Conservation (phyloP, 768 basidiomycete species). For the Xerocomus brunneocitrinus region DNA sequence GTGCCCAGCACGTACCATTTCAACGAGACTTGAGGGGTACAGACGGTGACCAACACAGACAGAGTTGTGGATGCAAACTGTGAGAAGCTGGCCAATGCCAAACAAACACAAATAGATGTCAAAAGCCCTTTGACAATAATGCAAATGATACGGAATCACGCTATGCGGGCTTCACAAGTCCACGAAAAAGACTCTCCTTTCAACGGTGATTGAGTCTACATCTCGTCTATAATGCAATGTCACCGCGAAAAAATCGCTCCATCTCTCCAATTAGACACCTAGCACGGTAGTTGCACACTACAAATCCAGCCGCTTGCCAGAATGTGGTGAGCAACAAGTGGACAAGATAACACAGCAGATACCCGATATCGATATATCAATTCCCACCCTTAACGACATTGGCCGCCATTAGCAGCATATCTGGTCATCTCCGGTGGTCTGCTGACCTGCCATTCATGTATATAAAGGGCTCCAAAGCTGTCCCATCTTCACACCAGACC, state of each 20-base stretch:
- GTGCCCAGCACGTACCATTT: conserved; percentile 35
- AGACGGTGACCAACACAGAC: conserved; percentile 7
- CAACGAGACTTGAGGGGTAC: conserved; percentile 28
- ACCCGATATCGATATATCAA: neutral
- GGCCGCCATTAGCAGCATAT: conserved; percentile 1
- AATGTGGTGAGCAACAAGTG: too few species aligned
- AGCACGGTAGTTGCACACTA: too few species aligned
- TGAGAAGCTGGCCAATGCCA: conserved; percentile 2
- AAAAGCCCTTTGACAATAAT: too few species aligned
- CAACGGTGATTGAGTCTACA: too few species aligned
- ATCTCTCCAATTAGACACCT: too few species aligned
- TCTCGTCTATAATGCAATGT: too few species aligned
- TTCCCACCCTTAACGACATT: neutral
- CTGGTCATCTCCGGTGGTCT: conserved; percentile 9
- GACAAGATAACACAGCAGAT: neutral
- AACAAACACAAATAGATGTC: conserved; percentile 18
- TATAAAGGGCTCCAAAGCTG: conserved; percentile 3
- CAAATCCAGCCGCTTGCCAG: too few species aligned
- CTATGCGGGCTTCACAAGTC: too few species aligned
- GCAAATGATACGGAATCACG: too few species aligned
- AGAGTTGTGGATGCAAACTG: conserved; percentile 4
- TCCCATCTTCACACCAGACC: neutral
- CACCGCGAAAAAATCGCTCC: too few species aligned
- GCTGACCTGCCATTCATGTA: conserved; percentile 12
- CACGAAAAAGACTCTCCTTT: too few species aligned